Conservation (phyloP, 805 yeast species). For the Ogataea polymorpha region DNA sequence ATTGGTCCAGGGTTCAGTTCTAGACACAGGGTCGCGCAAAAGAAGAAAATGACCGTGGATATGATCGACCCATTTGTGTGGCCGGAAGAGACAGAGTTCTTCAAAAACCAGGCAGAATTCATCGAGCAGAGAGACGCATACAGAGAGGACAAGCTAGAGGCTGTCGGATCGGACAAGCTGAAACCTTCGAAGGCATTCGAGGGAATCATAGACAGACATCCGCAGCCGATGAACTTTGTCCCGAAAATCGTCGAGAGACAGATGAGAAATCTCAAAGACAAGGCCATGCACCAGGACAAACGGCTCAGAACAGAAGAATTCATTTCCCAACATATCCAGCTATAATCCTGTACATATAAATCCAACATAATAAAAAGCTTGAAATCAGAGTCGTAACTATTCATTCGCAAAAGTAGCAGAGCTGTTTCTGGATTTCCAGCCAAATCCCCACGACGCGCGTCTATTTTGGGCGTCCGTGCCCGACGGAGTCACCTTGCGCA, state of each 20-base stretch:
- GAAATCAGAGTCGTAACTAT: not conserved
- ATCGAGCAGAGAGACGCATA: conserved; percentile 49
- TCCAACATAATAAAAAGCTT: conserved; percentile 4
- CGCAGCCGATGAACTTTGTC: conserved; percentile 64
- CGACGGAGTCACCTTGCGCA: conserved; percentile 8
- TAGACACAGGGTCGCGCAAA: conserved; percentile 74
- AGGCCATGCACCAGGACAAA: conserved; percentile 28
- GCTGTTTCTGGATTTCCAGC: conserved; percentile 23
- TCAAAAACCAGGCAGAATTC: conserved; percentile 30
- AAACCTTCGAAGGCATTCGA: conserved; percentile 73
- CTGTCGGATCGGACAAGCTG: conserved; percentile 60
- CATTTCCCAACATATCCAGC: conserved; percentile 39
- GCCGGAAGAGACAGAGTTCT: conserved; percentile 62
- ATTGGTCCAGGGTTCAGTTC: conserved; percentile 54
- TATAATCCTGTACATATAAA: conserved; percentile 32
- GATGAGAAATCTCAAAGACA: conserved; percentile 43
- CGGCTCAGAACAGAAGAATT: conserved; percentile 32
- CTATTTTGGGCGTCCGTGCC: conserved; percentile 12
- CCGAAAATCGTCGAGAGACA: conserved; percentile 46
- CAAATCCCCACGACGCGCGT: conserved; percentile 25
- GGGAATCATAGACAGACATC: conserved; percentile 57
- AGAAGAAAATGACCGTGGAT: conserved; percentile 94
- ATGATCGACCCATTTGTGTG: conserved; percentile 94
- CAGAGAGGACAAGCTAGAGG: conserved; percentile 46
- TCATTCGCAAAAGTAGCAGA: conserved; percentile 11